Percentiles rank a stretch among this genome's conserved stretches.
phyloP scores from a whole-genome alignment of 2,329 filamentous ascomycete species.

The Phoma sp. region DNA sequence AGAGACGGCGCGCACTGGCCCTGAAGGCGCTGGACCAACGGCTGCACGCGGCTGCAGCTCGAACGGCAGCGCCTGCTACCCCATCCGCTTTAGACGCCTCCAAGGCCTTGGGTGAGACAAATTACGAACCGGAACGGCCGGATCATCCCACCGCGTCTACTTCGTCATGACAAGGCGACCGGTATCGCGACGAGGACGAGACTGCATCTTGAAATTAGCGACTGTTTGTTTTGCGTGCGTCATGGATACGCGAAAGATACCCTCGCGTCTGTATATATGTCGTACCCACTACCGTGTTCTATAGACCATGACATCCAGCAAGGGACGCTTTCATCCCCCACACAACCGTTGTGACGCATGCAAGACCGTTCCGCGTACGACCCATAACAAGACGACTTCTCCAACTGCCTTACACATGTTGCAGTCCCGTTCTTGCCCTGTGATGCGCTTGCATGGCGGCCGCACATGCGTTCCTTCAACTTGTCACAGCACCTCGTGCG shows the following conservation, averaged over 20 bases:
- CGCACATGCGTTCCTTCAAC: neutral
- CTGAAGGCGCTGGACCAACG: conserved; percentile 92
- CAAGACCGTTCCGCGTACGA: conserved; percentile 22
- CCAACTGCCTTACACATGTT: neutral
- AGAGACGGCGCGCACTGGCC: conserved; percentile 85
- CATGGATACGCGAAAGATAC: conserved; percentile 30
- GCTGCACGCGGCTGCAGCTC: conserved; percentile 78
- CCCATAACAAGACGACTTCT: conserved; percentile 12
- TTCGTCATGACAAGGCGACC: conserved; percentile 19
- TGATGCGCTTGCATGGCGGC: neutral
- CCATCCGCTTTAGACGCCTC: conserved; percentile 36
- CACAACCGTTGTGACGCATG: conserved; percentile 18
- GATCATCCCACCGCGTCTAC: conserved; percentile 33
- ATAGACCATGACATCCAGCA: conserved; percentile 24
- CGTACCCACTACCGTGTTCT: conserved; percentile 26
- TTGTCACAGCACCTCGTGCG: conserved; percentile 5
- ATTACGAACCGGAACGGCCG: conserved; percentile 50
- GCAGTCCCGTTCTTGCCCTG: neutral
- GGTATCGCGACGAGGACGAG: neutral
- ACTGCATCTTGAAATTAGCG: neutral
- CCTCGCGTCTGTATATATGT: conserved; percentile 32
- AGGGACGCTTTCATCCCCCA: conserved; percentile 21
- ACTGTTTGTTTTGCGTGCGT: conserved; percentile 20
- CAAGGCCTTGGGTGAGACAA: conserved; percentile 51
- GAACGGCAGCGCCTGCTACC: conserved; percentile 51